These are phyloP conservation scores for Pachyrhizus erosus DNA, from an alignment of 306 rosid genomes.

Conservation along the genomic window DNA sequence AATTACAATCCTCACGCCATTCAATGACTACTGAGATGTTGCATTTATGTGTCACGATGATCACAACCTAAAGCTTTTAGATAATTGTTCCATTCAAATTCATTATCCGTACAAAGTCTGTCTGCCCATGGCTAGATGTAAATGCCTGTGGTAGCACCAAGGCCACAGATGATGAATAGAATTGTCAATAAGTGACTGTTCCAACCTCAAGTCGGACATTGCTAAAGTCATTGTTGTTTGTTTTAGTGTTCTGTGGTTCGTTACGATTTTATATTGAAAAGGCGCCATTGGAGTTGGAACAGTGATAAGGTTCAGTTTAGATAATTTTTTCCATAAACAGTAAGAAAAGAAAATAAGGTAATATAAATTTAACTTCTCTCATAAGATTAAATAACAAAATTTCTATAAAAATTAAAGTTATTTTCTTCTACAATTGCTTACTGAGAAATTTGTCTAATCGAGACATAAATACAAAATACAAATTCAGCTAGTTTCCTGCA, in stretches of 20 bases:
- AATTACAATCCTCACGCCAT: background rate
- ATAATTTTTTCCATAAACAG: background rate
- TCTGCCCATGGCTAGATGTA: background rate
- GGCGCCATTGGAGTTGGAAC: too few species aligned
- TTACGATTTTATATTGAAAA: too few species aligned
- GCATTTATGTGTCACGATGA: too few species aligned
- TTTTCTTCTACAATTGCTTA: background rate
- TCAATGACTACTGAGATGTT: too few species aligned
- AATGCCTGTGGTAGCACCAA: background rate
- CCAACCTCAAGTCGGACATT: too few species aligned
- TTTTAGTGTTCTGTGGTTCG: too few species aligned
- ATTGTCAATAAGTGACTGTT: slow-evolving; percentile 9
- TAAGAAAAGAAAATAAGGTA: background rate
- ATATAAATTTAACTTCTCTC: background rate
- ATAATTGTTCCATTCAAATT: background rate
- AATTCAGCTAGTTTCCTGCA: background rate
- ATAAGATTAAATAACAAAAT: too few species aligned
- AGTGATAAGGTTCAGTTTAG: too few species aligned
- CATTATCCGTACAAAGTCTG: slow-evolving; percentile 18
- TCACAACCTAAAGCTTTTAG: too few species aligned
- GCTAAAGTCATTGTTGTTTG: too few species aligned
- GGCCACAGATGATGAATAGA: background rate
- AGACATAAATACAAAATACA: background rate
- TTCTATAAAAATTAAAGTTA: background rate
- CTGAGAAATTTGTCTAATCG: background rate